Base-by-base conservation (phyloP, 257 asterid genomes). In the Datura wrightii region DNA sequence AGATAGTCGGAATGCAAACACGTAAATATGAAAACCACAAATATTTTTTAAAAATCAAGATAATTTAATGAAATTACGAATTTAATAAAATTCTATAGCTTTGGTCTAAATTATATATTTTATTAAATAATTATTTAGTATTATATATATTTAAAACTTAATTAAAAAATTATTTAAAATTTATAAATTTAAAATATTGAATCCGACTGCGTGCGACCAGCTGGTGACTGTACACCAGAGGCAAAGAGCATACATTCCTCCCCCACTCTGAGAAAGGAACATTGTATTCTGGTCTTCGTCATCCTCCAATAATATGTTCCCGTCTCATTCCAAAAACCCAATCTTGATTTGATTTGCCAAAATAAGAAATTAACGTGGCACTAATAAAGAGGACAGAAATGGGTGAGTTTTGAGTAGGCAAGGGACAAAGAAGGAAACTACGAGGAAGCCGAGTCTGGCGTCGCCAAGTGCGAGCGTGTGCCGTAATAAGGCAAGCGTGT, bases 401-500 rank as follows among this genome's bases (percentile, higher is more conserved):
- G 8, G 9, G 9, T 63, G 55, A 2, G 46, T 37, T 66, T 37
- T n/a, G 15, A 72, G 11, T 44, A 48, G 56, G 82, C 79, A 69
- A 50, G 10, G 60, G 87, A 42, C 72, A 54, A 65, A 0, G 24
- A 84, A 76, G 59, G 78, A 41, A 67, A 52, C 9, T 13, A 18
- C 80, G 14, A 55, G 3, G 52, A 76, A 80, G 34, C 69, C 7
- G 34, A 52, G 56, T 55, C 39, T 3, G 41, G 76, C 44, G 46
- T 36, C 66, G 89, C 53, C 74, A 44, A 8, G 70, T 36, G 86
- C 58, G 42, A 9, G 85, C 54, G 87, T 36, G 67, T 24, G n/a
- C 65, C 55, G 71, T 46, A 52, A 31, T 5, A 53, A 24, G 13
- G 86, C 86, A 74, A 85, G 85, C 92, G 90, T 86, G 90, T 89